Conservation (phyloP, 495 filamentous ascomycete genomes). For the Hypomontagnella monticulosa region DNA sequence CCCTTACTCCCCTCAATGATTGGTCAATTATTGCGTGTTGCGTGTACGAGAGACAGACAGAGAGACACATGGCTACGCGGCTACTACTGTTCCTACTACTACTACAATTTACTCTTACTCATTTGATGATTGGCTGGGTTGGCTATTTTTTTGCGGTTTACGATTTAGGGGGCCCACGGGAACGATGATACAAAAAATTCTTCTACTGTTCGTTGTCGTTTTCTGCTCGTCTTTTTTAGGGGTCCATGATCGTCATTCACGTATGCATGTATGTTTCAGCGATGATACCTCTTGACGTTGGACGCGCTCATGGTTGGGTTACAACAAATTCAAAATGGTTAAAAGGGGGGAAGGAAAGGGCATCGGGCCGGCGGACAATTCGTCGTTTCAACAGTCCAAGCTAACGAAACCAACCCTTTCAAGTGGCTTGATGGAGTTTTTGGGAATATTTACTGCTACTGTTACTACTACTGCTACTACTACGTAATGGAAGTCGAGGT, state of each 20-base stretch:
- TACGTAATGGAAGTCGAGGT: constrained; percentile 5
- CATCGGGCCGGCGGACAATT: constrained; percentile 36
- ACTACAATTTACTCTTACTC: constrained; percentile 5
- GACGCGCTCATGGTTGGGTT: constrained; percentile 37
- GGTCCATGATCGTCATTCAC: constrained; percentile 39
- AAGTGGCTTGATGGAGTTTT: constrained; percentile 25
- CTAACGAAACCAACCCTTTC: constrained; percentile 11
- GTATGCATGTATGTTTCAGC: constrained; percentile 39
- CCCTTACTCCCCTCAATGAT: background rate
- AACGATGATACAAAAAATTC: constrained; percentile 18
- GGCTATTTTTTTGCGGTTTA: constrained; percentile 9
- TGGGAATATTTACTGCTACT: constrained; percentile 14
- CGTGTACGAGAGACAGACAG: constrained; percentile 15
- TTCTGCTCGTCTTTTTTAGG: constrained; percentile 24
- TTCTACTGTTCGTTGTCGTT: background rate
- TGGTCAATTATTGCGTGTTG: background rate
- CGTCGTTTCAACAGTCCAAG: constrained; percentile 5
- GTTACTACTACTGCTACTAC: constrained; percentile 8
- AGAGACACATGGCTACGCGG: constrained; percentile 36
- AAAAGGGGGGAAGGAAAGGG: constrained; percentile 23
- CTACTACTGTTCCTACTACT: constrained; percentile 24
- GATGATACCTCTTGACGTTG: constrained; percentile 42
- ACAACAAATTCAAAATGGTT: constrained; percentile 24
- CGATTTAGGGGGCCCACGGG: constrained; percentile 1
- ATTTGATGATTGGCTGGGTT: constrained; percentile 23